Base-by-base conservation (phyloP, 1,284 basidiomycete species). In the Flammula alnicola region DNA sequence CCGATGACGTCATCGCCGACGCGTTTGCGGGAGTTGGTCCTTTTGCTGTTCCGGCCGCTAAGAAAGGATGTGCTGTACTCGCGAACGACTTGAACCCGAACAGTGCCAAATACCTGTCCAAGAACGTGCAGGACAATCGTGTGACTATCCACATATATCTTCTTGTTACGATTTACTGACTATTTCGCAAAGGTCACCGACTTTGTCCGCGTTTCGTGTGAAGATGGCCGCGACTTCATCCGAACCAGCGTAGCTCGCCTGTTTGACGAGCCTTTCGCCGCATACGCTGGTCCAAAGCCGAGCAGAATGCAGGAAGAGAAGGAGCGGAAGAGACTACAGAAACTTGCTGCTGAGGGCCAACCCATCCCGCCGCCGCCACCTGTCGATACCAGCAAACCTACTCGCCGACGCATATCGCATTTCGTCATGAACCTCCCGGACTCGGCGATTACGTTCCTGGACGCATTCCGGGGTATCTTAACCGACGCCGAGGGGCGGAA, bases 341-440 rank as follows among this genome's bases (percentile, higher is more conserved):
- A 59, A 23, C 42, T 54, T 4, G 45, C 45, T 22, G 52, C 49
- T 12, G 57, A 61, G 32, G 52, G 26, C 5, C 36, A 51, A 25
- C 20, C 46, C 16, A 26, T 55, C 26, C 45, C 52, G 9, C 17
- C 54, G n/a, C 23, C 44, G 30, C 30, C 55, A 38, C 31, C 49
- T 32, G 39, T 42, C 35, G 44, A 62, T 17, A 23, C 48, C 29
- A 49, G 53, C 27, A 53, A 46, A 20, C 41, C 52, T 12, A 63
- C 67, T 25, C 78, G 87, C 49, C 76, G 74, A 47, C 73, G 80
- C 25, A 83, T 95, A 56, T 78, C 85, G 17, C 96, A 98, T 67
- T 97, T 93, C 63, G 87, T 98, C 16, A 97, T 99, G 94, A 99
- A 99, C 69, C 77, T 99, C 17, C 97, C 97, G 3, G 94, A 93